Percentiles rank a stretch among this genome's conserved stretches.
phyloP scores from a whole-genome alignment of 345 rosid genomes.

The Microcos paniculata region DNA sequence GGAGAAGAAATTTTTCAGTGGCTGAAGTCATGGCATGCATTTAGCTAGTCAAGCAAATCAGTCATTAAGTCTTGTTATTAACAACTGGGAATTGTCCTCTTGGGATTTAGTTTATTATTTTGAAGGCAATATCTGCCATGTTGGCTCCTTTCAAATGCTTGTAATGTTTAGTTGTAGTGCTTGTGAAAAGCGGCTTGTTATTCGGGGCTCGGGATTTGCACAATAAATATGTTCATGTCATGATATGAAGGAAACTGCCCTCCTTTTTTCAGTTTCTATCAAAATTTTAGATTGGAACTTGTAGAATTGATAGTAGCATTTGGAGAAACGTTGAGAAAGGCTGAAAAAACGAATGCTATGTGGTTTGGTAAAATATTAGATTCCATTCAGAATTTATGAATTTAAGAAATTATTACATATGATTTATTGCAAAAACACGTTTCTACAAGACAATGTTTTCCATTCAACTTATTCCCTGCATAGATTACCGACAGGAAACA shows the following conservation, averaged over 20 bases:
- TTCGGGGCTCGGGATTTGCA: background rate
- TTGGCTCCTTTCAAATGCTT: background rate
- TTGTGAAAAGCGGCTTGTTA: too few relatives aligned
- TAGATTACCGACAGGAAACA: background rate
- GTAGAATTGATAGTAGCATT: background rate
- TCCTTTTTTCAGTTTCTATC: background rate
- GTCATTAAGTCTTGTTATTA: too few relatives aligned
- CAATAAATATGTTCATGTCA: background rate
- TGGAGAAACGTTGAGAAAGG: background rate
- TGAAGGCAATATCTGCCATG: background rate
- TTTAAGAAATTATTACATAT: background rate
- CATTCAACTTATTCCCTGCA: background rate
- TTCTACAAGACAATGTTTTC: background rate
- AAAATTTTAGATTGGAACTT: background rate
- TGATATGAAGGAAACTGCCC: background rate
- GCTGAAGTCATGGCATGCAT: background rate
- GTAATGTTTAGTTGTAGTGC: background rate
- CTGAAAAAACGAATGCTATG: too few relatives aligned
- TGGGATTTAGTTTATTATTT: background rate
- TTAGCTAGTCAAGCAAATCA: background rate
- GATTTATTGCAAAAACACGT: background rate
- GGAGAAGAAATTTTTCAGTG: slow-evolving; percentile 18
- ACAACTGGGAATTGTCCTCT: too few relatives aligned
- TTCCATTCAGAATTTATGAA: too few relatives aligned
- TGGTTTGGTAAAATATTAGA: background rate